Evolutionary conservation across 306 rosid genomes (phyloP).

Genomic region (Vigna angularis): DNA sequence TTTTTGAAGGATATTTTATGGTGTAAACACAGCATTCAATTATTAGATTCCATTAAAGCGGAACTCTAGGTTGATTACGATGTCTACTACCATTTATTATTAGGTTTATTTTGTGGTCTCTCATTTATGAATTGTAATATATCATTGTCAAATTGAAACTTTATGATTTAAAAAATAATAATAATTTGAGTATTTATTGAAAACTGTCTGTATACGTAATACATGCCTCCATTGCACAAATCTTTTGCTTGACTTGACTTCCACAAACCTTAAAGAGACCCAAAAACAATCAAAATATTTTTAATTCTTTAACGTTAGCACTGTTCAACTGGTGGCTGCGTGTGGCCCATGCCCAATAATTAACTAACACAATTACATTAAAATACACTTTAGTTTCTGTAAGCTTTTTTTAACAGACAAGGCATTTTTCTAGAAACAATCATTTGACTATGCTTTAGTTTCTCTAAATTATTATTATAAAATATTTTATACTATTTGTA

Average conservation of each 20-base stretch:
- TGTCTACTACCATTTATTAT: background rate
- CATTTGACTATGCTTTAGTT: no score
- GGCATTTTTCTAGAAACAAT: no score
- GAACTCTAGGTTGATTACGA: background rate
- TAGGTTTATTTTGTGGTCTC: background rate
- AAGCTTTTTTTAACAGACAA: no score
- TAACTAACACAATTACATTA: background rate
- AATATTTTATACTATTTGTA: no score
- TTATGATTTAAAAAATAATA: background rate
- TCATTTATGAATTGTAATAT: background rate
- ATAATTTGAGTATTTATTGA: background rate
- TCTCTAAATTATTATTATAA: no score
- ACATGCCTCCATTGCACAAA: slow-evolving; percentile 12
- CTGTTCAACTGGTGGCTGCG: slow-evolving; percentile 54
- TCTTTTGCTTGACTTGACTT: slow-evolving; percentile 58
- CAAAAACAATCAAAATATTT: background rate
- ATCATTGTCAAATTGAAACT: slow-evolving; percentile 14
- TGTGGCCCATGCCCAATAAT: slow-evolving; percentile 34
- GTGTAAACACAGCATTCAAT: slow-evolving; percentile 40
- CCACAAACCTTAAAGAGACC: slow-evolving; percentile 36
- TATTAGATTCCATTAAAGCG: slow-evolving; percentile 38
- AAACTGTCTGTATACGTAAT: background rate
- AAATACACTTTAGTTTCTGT: background rate
- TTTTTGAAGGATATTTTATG: background rate
- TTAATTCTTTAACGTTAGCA: background rate